Evolutionary conservation across 106 monocot species (phyloP).

Genomic region (Gastrodia elata): DNA sequence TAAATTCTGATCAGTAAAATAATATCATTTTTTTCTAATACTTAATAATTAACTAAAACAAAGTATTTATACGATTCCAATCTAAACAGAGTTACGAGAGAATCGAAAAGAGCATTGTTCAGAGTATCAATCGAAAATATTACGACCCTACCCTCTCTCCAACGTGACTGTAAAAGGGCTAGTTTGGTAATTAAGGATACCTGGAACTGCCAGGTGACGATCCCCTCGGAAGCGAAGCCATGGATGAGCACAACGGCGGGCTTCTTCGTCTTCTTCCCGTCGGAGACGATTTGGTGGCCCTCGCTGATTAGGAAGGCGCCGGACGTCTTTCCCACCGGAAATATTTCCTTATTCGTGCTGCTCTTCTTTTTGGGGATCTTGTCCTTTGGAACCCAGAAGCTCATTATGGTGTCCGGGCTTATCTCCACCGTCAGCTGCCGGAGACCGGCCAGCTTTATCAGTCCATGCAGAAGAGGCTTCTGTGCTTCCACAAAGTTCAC

Average conservation of each 20-base stretch:
- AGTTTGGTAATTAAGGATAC: too few relatives aligned
- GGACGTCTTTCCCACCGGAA: constrained; percentile 12
- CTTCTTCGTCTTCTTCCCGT: constrained; percentile 28
- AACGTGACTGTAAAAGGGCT: too few relatives aligned
- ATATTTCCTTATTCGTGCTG: constrained; percentile 13
- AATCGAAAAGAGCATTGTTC: too few relatives aligned
- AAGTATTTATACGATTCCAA: too few relatives aligned
- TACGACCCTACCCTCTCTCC: too few relatives aligned
- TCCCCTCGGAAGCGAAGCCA: constrained; percentile 83
- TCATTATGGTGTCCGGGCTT: constrained; percentile 57
- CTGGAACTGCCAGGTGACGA: constrained; percentile 87
- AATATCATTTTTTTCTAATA: too few relatives aligned
- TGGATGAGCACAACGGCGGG: constrained; percentile 79
- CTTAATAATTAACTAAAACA: too few relatives aligned
- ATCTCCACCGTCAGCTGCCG: constrained; percentile 50
- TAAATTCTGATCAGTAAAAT: too few relatives aligned
- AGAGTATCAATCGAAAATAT: too few relatives aligned
- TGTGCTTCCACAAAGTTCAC: constrained; percentile 71
- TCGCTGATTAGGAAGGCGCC: too few relatives aligned
- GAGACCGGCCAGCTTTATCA: constrained; percentile 55
- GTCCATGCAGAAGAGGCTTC: constrained; percentile 54
- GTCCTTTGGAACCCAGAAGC: constrained; percentile 68
- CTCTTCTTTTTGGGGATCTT: constrained; percentile 15
- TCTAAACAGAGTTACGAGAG: too few relatives aligned
- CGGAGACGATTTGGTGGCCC: not conserved